A percentile compares a stretch with the other conserved stretches of the same genome.
These are phyloP conservation scores for Meira miltonrushii DNA, from an alignment of 1,284 basidiomycete genomes.

Conservation along the genomic window DNA sequence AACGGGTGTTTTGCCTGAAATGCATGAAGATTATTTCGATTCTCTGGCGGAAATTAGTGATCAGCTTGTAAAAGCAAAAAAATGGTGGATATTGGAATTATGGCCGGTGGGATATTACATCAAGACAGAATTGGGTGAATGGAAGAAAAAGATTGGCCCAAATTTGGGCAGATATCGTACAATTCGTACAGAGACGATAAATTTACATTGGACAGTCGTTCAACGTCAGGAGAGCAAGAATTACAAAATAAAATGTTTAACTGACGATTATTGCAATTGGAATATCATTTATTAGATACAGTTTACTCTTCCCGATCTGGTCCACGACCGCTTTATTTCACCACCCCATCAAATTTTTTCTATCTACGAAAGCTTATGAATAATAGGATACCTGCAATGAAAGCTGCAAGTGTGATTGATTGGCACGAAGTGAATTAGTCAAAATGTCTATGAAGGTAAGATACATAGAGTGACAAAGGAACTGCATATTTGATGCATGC, in stretches of 20 bases:
- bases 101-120: slow-evolving; percentile 44
- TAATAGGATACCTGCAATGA: slow-evolving; percentile 59
- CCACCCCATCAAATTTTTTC: too few relatives aligned
- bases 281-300: not conserved
- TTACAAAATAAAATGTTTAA: slow-evolving; percentile 15
- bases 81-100: slow-evolving; percentile 61
- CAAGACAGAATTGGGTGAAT: slow-evolving; percentile 13
- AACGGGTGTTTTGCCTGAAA: slow-evolving; percentile 53
- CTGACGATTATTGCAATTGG: not conserved
- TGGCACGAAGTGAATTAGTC: too few relatives aligned
- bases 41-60: slow-evolving; percentile 60
- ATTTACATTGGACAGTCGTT: slow-evolving; percentile 20
- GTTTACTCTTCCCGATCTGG: too few relatives aligned
- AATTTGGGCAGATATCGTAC: slow-evolving; percentile 21
- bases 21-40: slow-evolving; percentile 57
- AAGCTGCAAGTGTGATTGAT: slow-evolving; percentile 58
- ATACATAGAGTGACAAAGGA: too few relatives aligned
- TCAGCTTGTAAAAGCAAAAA: slow-evolving; percentile 55
- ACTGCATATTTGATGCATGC: too few relatives aligned
- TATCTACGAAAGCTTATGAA: not conserved
- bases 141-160: slow-evolving; percentile 17
- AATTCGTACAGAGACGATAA: slow-evolving; percentile 13
- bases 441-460: too few relatives aligned
- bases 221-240: slow-evolving; percentile 12
- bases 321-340: too few relatives aligned